Base-by-base conservation (phyloP, 306 rosid species). In the Trifolium fragiferum region DNA sequence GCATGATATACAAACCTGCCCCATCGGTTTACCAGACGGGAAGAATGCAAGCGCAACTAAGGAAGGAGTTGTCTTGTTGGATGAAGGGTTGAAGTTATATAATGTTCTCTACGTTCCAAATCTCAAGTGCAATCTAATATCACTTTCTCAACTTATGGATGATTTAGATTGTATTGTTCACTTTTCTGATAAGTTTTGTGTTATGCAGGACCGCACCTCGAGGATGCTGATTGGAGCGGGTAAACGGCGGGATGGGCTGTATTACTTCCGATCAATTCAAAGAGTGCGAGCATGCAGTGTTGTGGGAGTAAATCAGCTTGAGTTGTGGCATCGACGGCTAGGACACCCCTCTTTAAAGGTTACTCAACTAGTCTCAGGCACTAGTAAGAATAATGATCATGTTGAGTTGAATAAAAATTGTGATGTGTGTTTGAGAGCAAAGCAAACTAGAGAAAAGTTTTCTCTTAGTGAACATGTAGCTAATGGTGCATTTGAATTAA, bases 141-240 rank as follows among this genome's bases (percentile, higher is more conserved):
- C 32, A 0, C 3, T 55, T 2, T 55, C 33, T 20, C 32, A 55
- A 55, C 10, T 55, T 33, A 1, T 21, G 33, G 33, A 55, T 9
- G 33, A 55, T 13, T 55, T 19, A 11, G 25, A 55, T 55, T 55
- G 33, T 15, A 21, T 19, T 21, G 33, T 55, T 18, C 62, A 55
- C 0, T 55, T 55, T 19, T 12, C 33, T 55, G 11, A 10, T 4
- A 21, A 55, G 21, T 20, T 55, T 33, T 55, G 62, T 55, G 62
- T 55, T 21, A 1, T 55, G 33, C 62, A 55, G 15, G 32, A 55
- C 62, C 62, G 7, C 62, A 55, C 12, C 5, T 55, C 4, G 33
- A 55, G 62, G 62, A 55, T 11, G 33, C 1, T 53, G 60, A 53
- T 53, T 53, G 60, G 60, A 53, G 60, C 27, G 8, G 30, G 60